These are phyloP conservation scores for Flaveria linearis DNA, from an alignment of 129 eudicot genomes.

Conservation along the genomic window DNA sequence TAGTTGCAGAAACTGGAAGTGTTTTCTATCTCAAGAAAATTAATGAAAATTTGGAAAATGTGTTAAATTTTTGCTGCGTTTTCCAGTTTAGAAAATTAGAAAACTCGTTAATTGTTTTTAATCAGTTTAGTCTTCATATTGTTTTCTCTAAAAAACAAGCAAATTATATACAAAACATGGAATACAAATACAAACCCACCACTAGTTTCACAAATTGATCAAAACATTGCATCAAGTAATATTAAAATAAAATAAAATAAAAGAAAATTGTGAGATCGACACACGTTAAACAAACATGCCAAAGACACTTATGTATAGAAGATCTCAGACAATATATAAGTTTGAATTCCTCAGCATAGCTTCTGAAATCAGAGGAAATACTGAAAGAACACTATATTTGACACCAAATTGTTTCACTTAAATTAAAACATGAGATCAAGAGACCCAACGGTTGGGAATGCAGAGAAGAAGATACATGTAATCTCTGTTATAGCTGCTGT, in stretches of 20 bases:
- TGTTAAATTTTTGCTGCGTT: neutral
- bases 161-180: neutral
- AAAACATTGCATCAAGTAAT: neutral
- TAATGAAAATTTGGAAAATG: neutral
- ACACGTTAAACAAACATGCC: neutral
- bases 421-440: no score
- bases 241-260: neutral
- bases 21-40: neutral
- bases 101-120: neutral
- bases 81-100: neutral
- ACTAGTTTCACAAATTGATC: neutral
- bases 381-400: no score
- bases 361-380: no score
- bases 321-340: neutral
- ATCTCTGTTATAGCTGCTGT: no score
- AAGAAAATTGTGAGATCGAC: no score
- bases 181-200: neutral
- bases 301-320: neutral
- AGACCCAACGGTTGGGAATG: no score
- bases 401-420: no score
- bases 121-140: conserved; percentile 5
- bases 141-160: neutral
- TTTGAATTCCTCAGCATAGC: neutral
- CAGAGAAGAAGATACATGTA: no score
- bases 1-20: neutral